Evolutionary conservation across 2,329 filamentous ascomycete species (phyloP).

Genomic region (Balansia obtecta): DNA sequence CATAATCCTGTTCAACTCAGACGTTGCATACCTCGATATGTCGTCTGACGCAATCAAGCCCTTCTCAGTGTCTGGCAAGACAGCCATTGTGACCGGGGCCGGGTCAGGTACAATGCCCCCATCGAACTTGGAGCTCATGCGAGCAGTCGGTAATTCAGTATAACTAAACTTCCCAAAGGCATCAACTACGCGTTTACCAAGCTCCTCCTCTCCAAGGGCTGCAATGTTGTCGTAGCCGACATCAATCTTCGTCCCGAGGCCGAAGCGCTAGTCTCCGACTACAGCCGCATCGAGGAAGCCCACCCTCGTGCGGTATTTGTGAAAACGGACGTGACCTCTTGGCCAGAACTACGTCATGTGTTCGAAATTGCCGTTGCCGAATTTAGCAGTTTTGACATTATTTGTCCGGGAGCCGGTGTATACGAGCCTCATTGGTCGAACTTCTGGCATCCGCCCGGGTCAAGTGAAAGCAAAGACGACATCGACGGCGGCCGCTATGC

Average conservation of each 20-base stretch:
- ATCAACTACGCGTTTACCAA: slow-evolving; percentile 32
- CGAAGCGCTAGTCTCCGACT: slow-evolving; percentile 16
- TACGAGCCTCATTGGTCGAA: slow-evolving; percentile 31
- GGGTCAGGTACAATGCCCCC: slow-evolving; percentile 10
- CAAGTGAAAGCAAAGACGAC: slow-evolving; percentile 19
- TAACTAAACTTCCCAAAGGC: slow-evolving; percentile 12
- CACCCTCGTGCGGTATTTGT: slow-evolving; percentile 26
- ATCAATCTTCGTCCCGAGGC: slow-evolving; percentile 30
- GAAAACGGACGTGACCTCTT: slow-evolving; percentile 31
- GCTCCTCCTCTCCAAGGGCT: slow-evolving; percentile 26
- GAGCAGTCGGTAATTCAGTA: not conserved
- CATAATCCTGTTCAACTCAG: no score
- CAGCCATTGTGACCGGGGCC: slow-evolving; percentile 14
- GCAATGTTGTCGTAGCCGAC: slow-evolving; percentile 34
- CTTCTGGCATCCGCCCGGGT: slow-evolving; percentile 30
- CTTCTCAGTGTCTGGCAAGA: slow-evolving; percentile 14
- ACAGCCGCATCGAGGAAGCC: slow-evolving; percentile 8
- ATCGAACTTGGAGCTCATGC: not conserved
- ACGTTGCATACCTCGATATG: not conserved
- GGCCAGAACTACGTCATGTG: slow-evolving; percentile 23
- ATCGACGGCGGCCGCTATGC: slow-evolving; percentile 19
- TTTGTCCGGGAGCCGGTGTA: slow-evolving; percentile 34
- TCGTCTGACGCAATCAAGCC: not conserved
- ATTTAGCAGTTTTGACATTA: slow-evolving; percentile 28
- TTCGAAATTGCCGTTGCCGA: slow-evolving; percentile 21